These are phyloP conservation scores for Pyrenophora seminiperda DNA, from an alignment of 2,329 filamentous ascomycete species.

Conservation along the genomic window DNA sequence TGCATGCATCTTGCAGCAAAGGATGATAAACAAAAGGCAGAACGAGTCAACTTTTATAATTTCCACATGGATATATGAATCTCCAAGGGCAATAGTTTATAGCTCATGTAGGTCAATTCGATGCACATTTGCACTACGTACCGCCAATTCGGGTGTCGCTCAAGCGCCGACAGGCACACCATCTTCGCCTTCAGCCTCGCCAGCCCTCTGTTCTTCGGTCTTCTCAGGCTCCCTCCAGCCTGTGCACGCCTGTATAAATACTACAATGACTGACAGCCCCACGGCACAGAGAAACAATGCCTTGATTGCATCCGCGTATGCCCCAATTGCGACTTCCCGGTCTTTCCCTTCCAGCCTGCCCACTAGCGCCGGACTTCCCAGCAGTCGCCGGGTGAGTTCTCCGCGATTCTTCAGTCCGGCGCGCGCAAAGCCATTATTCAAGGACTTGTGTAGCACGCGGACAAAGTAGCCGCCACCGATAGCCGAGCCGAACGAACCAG, in stretches of 20 bases:
- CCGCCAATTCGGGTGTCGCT: background rate
- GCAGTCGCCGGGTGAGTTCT: constrained; percentile 58
- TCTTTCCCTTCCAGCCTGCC: constrained; percentile 56
- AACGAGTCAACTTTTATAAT: too few species aligned
- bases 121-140: background rate
- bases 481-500: constrained; percentile 78
- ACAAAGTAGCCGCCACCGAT: constrained; percentile 79
- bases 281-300: constrained; percentile 60
- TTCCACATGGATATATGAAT: too few species aligned
- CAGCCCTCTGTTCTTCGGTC: constrained; percentile 17
- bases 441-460: constrained; percentile 61
- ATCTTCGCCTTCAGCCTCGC: constrained; percentile 32
- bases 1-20: too few species aligned
- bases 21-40: too few species aligned
- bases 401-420: constrained; percentile 47
- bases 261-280: constrained; percentile 55
- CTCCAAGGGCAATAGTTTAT: too few species aligned
- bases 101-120: background rate
- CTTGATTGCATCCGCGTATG: constrained; percentile 61
- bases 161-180: constrained; percentile 26
- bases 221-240: constrained; percentile 57
- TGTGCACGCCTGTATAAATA: constrained; percentile 62
- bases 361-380: constrained; percentile 65
- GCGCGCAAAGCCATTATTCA: constrained; percentile 63
- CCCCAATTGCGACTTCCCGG: constrained; percentile 56